Evolutionary conservation across 225 moss, liverwort and hornwort genomes (phyloP).

Genomic region (Pleurozium schreberi): DNA sequence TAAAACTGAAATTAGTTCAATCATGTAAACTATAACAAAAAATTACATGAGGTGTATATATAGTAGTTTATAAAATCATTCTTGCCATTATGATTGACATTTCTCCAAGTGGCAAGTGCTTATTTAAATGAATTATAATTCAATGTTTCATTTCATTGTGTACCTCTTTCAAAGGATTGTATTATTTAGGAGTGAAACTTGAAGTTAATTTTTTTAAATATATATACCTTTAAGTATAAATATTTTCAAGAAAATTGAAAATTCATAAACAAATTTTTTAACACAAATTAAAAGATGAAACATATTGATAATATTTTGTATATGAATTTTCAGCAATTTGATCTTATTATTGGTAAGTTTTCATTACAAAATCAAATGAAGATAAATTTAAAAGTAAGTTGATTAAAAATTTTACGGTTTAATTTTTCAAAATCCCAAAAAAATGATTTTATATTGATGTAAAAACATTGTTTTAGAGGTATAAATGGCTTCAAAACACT

Average conservation of each 20-base stretch:
- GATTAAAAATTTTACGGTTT: neutral
- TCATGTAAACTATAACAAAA: neutral
- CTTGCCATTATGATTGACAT: accelerated
- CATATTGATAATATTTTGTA: too few relatives aligned
- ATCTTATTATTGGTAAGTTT: neutral
- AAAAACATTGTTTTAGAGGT: neutral
- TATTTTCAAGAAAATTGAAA: too few relatives aligned
- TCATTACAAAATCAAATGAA: neutral
- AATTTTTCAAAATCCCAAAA: too few relatives aligned
- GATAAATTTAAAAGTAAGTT: neutral
- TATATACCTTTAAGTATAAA: too few relatives aligned
- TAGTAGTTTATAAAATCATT: neutral
- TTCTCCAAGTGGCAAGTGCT: neutral
- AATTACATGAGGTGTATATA: too few relatives aligned
- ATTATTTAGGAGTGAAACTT: neutral
- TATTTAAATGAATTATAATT: too few relatives aligned
- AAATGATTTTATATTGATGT: too few relatives aligned
- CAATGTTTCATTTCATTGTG: neutral
- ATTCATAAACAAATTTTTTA: too few relatives aligned
- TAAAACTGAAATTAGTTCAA: neutral
- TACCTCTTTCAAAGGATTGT: neutral
- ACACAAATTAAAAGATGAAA: neutral
- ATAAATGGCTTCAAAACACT: neutral
- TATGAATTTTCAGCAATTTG: neutral
- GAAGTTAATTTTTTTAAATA: neutral